These are phyloP conservation scores for Parietaria judaica DNA, from an alignment of 306 rosid genomes.

Conservation along the genomic window DNA sequence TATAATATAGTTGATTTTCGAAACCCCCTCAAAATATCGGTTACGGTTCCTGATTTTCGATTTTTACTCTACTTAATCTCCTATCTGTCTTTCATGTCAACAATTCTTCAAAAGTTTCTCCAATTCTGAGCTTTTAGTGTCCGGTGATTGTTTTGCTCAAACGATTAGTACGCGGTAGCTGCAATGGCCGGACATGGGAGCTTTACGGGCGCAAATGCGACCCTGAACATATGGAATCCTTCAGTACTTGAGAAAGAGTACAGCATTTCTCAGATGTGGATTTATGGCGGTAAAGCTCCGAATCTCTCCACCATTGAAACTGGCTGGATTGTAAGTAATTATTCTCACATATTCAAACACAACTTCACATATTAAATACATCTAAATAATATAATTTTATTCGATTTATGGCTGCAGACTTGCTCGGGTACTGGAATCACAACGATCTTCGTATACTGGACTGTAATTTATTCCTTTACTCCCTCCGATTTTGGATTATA, in stretches of 20 bases:
- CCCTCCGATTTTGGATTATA: neutral
- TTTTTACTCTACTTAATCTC: neutral
- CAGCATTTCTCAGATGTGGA: constrained; percentile 20
- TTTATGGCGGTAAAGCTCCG: neutral
- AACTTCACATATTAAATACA: no score
- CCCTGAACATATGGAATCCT: constrained; percentile 17
- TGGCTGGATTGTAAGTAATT: constrained; percentile 17
- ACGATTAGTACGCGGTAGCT: constrained; percentile 13
- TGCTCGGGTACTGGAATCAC: neutral
- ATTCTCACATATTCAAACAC: no score
- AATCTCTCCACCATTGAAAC: constrained; percentile 8
- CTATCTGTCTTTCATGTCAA: no score
- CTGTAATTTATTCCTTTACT: constrained; percentile 17
- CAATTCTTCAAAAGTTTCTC: no score
- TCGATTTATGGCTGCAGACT: neutral
- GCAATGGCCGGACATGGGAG: neutral
- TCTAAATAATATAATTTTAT: neutral
- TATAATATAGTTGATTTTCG: no score
- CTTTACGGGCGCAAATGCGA: constrained; percentile 13
- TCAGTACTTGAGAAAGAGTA: neutral
- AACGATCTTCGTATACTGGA: constrained; percentile 18
- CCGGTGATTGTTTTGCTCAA: neutral
- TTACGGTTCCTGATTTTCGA: neutral
- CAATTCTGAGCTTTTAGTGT: no score
- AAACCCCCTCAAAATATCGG: no score